Percentiles rank a stretch among this genome's conserved stretches.
phyloP scores from a whole-genome alignment of 2,329 filamentous ascomycete genomes.

The Cercospora sp. region DNA sequence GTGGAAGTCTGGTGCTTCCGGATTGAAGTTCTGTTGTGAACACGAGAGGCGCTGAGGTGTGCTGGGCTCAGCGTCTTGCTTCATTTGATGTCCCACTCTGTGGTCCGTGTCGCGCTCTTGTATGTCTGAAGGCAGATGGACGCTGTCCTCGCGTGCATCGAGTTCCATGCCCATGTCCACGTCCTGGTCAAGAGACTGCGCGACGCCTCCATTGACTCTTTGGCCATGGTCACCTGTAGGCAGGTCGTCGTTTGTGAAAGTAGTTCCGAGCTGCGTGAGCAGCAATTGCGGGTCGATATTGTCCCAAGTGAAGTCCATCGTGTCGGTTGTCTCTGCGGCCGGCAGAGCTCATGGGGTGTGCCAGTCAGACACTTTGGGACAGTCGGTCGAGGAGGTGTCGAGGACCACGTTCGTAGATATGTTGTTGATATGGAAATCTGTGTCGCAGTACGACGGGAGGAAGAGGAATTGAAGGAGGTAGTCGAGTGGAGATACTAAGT shows the following conservation, averaged over 20 bases:
- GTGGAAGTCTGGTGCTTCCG: too few species aligned
- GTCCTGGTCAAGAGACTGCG: not conserved
- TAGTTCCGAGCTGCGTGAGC: too few species aligned
- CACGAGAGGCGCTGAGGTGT: not conserved
- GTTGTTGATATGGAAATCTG: not conserved
- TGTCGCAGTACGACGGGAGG: not conserved
- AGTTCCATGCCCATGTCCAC: not conserved
- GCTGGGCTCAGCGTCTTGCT: not conserved
- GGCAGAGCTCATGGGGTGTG: constrained; percentile 6
- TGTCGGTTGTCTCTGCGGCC: constrained; percentile 1
- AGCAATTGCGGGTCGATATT: constrained; percentile 9
- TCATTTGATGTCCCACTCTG: not conserved
- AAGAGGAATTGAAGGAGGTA: not conserved
- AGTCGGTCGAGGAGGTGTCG: not conserved
- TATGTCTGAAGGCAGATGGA: not conserved
- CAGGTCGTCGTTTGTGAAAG: too few species aligned
- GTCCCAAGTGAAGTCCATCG: not conserved
- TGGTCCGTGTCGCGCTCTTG: too few species aligned
- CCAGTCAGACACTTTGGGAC: not conserved
- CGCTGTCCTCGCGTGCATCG: not conserved
- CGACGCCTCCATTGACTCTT: too few species aligned
- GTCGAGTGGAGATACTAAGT: too few species aligned
- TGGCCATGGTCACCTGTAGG: too few species aligned
- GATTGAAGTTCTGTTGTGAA: not conserved
- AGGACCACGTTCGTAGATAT: not conserved